These are phyloP conservation scores for Colletotrichum nymphaeae DNA, from an alignment of 2,329 filamentous ascomycete genomes.

Conservation along the genomic window DNA sequence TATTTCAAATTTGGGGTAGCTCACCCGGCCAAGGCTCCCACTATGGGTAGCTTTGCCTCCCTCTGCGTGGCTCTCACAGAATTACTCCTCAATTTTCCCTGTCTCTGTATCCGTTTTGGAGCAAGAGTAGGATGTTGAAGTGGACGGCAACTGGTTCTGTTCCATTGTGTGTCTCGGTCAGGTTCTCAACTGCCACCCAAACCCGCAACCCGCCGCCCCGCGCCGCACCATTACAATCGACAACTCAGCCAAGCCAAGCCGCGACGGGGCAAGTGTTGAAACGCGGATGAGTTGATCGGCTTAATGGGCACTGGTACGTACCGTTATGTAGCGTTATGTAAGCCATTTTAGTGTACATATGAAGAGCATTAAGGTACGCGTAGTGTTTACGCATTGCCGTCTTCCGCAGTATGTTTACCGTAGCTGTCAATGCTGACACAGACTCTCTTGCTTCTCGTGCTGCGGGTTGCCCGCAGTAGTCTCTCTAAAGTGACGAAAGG, in stretches of 20 bases:
- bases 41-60: background rate
- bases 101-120: background rate
- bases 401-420: background rate
- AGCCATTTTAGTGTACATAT: background rate
- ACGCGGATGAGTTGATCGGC: conserved; percentile 12
- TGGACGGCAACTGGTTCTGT: background rate
- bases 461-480: conserved; percentile 3
- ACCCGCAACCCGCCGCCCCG: background rate
- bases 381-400: too few species aligned
- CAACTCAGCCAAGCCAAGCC: conserved; percentile 3
- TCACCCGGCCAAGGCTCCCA: conserved; percentile 15
- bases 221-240: background rate
- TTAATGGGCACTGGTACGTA: background rate
- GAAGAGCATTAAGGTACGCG: too few species aligned
- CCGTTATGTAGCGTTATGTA: background rate
- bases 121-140: background rate
- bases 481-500: background rate
- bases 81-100: background rate
- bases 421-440: conserved; percentile 6
- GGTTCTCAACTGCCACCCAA: background rate
- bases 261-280: conserved; percentile 19
- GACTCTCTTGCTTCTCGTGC: conserved; percentile 5
- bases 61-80: background rate
- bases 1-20: conserved; percentile 17
- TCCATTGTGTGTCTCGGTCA: background rate